These are phyloP conservation scores for Picea glauca DNA, from an alignment of 75 land plant species.

Conservation along the genomic window DNA sequence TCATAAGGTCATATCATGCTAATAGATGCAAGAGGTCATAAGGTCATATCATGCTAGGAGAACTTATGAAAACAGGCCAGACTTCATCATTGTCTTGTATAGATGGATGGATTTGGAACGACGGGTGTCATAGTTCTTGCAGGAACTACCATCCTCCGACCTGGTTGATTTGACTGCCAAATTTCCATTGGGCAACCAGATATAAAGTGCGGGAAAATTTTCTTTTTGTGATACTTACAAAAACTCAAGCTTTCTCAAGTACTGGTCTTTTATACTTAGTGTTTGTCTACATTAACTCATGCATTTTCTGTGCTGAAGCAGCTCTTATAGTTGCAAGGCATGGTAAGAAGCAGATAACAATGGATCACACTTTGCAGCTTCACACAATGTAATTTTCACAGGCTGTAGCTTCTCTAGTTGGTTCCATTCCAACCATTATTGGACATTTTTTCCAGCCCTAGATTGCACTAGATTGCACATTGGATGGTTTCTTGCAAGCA, in stretches of 20 bases:
- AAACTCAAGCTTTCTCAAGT: conserved; percentile 47
- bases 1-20: conserved; percentile 15
- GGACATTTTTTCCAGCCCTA: not conserved
- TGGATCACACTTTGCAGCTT: conserved; percentile 69
- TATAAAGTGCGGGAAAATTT: conserved; percentile 51
- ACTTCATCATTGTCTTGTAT: conserved; percentile 49
- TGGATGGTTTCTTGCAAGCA: too few species aligned
- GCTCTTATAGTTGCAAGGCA: conserved; percentile 87
- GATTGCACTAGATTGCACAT: not conserved
- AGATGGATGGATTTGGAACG: conserved; percentile 68
- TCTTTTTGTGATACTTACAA: conserved; percentile 37
- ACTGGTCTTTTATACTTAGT: conserved; percentile 26
- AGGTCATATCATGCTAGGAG: conserved; percentile 22
- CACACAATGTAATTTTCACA: not conserved
- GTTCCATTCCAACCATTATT: too few species aligned
- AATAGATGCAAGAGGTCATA: conserved; percentile 35
- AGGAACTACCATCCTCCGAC: conserved; percentile 55
- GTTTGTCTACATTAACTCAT: conserved; percentile 48
- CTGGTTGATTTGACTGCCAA: conserved; percentile 71
- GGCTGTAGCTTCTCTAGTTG: conserved; percentile 21
- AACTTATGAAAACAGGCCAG: conserved; percentile 54
- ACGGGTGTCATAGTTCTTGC: conserved; percentile 58
- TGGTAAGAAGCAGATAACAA: conserved; percentile 56
- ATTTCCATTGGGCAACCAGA: conserved; percentile 43
- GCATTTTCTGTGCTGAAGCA: conserved; percentile 93